Evolutionary conservation across 305 asterid species (phyloP).

Genomic region (Solanum chacoense): DNA sequence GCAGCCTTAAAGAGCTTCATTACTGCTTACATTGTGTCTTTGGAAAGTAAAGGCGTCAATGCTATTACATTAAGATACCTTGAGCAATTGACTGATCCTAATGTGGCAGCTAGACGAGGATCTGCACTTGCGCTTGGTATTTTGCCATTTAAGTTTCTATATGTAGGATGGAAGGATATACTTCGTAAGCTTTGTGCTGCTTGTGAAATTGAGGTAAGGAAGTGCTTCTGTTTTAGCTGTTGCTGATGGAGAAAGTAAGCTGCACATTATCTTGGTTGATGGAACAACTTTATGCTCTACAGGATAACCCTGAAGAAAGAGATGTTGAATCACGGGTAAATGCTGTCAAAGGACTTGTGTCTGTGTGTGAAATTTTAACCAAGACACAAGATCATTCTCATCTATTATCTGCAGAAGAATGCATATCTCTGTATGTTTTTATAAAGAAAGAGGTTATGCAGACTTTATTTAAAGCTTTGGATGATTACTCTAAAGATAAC

Average conservation of each 20-base stretch:
- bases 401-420: slow-evolving; percentile 44
- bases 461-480: slow-evolving; percentile 73
- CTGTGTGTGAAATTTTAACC: slow-evolving; percentile 69
- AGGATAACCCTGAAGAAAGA: slow-evolving; percentile 82
- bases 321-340: slow-evolving; percentile 95
- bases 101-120: slow-evolving; percentile 95
- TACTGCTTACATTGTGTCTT: slow-evolving; percentile 41
- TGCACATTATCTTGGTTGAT: slow-evolving; percentile 8
- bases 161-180: slow-evolving; percentile 57
- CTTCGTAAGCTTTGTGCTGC: slow-evolving; percentile 59
- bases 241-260: neutral
- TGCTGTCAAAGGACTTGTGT: slow-evolving; percentile 81
- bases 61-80: slow-evolving; percentile 57
- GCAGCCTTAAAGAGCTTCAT: slow-evolving; percentile 64
- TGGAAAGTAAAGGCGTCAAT: slow-evolving; percentile 38
- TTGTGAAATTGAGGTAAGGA: slow-evolving; percentile 69
- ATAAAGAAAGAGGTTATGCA: slow-evolving; percentile 72
- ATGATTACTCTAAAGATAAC: slow-evolving; percentile 93
- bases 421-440: slow-evolving; percentile 32
- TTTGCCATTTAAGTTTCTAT: slow-evolving; percentile 65
- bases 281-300: slow-evolving; percentile 16
- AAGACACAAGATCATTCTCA: slow-evolving; percentile 26
- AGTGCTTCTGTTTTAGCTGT: slow-evolving; percentile 7
- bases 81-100: slow-evolving; percentile 74
- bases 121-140: slow-evolving; percentile 85